Percentiles rank a stretch among this genome's conserved stretches.
Evolutionary conservation across 495 filamentous ascomycete genomes (phyloP).

Genomic region (Trichoderma reesei): DNA sequence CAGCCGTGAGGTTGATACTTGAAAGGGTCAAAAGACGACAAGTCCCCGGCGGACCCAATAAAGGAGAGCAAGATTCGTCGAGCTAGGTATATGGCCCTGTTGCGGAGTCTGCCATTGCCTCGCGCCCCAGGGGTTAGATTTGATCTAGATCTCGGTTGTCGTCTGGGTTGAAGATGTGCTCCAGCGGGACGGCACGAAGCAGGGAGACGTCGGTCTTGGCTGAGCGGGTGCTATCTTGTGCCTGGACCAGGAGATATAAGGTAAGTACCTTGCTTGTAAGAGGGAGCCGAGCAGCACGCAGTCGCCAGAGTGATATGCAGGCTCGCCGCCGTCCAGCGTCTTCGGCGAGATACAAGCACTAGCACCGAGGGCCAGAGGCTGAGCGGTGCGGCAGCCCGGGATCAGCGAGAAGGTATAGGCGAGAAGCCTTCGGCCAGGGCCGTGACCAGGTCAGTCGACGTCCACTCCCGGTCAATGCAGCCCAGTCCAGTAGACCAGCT

Average conservation of each 20-base stretch:
- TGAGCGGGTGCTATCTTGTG: too few relatives aligned
- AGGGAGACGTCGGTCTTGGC: too few relatives aligned
- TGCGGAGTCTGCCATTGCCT: conserved; percentile 6
- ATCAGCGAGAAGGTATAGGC: neutral
- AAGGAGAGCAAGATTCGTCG: neutral
- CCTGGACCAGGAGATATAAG: too few relatives aligned
- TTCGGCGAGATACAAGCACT: too few relatives aligned
- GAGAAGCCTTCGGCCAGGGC: neutral
- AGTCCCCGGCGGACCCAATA: neutral
- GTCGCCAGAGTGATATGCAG: neutral
- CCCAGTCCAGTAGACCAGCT: neutral
- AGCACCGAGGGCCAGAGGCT: neutral
- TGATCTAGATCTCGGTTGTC: conserved; percentile 3
- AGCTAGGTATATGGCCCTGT: neutral
- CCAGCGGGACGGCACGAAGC: neutral
- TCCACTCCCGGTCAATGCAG: neutral
- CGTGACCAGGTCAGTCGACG: conserved; percentile 1
- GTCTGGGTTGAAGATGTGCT: neutral
- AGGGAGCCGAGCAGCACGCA: neutral
- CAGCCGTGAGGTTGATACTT: neutral
- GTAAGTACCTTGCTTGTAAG: too few relatives aligned
- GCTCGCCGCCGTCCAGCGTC: neutral
- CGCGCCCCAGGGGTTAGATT: neutral
- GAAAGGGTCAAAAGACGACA: neutral
- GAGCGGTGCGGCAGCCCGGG: neutral